Evolutionary conservation across 2,329 filamentous ascomycete genomes (phyloP), one percentile per base, ranked within the genome.

Genomic region (Fusarium sp.): DNA sequence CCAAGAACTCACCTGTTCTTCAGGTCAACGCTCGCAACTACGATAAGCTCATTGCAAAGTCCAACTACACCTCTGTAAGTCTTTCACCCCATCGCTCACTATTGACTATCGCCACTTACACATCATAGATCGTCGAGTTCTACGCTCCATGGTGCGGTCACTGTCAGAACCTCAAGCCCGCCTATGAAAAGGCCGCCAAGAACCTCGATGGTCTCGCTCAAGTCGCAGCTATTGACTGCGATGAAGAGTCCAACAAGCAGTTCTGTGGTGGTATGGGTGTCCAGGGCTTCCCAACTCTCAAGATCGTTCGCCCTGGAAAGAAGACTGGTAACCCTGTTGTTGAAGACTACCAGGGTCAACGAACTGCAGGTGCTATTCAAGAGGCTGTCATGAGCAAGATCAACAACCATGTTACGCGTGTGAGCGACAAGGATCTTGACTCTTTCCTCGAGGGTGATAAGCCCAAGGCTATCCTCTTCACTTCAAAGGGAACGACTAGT

Each of bases 141-240:
- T 98, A 98, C 80, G 96, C 96, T 14, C 96, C 96, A 31, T 98
- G 96, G 96, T 98, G 96, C 80, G 96, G 96, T 47, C 96, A 98
- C 85, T 99, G 96, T 86, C 90, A 98, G 84, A 98, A 93, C 84
- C 92, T 99, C 79, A 95, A 98, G 85, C 96, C 95, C 7, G 94
- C 94, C 49, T 99, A 96, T 84, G 96, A 98, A 83, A 98, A 98
- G 83, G 95, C 92, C 5, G 96, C 96, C 77, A 93, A 92, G 79
- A 94, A 91, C 78, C 92, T 99, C 66, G 90, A 93, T n/a, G 96
- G 96, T 20, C 88, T 98, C 20, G 96, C 95, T 78, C 97, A 98
- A 79, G 96, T 99, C 47, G 96, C 94, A 54, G 96, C 97, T 63
- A 87, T 99, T 74, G 93, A 99, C 83, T 99, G 96, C 83, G 96